Conservation (phyloP, 1,284 basidiomycete genomes). For the Ustilago bromivora region DNA sequence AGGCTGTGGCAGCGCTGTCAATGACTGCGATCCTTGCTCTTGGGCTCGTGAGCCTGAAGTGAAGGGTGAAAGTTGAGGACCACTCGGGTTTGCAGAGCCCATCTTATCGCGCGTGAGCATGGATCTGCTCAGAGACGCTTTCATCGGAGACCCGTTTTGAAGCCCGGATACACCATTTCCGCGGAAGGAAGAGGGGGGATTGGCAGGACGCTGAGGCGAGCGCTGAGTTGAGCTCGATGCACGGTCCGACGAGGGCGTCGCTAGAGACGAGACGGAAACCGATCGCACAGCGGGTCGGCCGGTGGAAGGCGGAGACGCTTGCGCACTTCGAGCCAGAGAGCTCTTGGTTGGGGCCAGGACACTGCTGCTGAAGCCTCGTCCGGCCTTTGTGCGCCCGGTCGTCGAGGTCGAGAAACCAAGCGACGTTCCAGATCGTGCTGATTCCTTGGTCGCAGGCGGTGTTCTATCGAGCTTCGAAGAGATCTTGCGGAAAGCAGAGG, state of each 20-base stretch:
- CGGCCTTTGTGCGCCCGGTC: conserved; percentile 1
- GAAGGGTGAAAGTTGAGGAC: not conserved
- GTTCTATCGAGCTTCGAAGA: conserved; percentile 21
- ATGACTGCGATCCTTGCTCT: not conserved
- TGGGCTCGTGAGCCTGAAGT: not conserved
- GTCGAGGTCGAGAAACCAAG: conserved; percentile 21
- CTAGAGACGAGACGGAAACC: conserved; percentile 14
- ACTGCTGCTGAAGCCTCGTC: conserved; percentile 25
- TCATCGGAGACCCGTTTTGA: conserved; percentile 16
- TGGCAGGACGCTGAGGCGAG: conserved; percentile 31
- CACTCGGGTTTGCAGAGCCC: not conserved
- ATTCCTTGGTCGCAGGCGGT: not conserved
- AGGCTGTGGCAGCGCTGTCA: not conserved
- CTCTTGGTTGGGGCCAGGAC: conserved; percentile 37
- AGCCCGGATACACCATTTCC: not conserved
- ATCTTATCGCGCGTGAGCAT: not conserved
- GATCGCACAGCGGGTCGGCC: conserved; percentile 12
- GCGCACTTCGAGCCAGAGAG: conserved; percentile 35
- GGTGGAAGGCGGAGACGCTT: conserved; percentile 18
- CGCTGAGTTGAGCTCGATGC: conserved; percentile 29
- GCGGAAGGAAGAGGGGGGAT: conserved; percentile 39
- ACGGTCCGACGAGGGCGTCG: conserved; percentile 4
- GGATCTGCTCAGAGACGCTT: not conserved
- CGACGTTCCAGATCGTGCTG: conserved; percentile 26
- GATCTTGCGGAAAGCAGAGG: conserved; percentile 30